Evolutionary conservation across 108 stramenopile genomes (phyloP), one percentile per base, ranked within the genome.

Genomic region (Asterionellopsis glacialis): DNA sequence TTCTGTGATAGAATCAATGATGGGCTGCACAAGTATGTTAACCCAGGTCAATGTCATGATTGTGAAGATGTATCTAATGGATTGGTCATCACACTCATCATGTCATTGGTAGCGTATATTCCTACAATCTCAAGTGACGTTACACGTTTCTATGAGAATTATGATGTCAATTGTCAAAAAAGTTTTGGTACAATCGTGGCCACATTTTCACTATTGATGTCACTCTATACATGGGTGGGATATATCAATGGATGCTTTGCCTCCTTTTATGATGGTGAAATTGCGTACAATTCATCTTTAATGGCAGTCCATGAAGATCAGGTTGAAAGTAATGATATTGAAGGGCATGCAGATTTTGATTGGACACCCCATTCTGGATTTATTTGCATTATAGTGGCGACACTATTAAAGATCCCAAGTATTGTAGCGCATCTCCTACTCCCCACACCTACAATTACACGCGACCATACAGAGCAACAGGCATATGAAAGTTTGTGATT

Each of bases 61-160:
- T 79, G 73, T 49, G 12, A 70, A 13, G 52, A 70, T 14, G 26
- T 59, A 22, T 47, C 59, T 48, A n/a, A 25, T 16, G 64, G 69
- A 25, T 28, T 58, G 15, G 60, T 62, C 28, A 58, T 63, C 21
- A 63, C 73, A 12, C 25, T 70, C 18, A 65, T 74, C 10, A 25
- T 72, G 10, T 41, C 55, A 1, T 54, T 70, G 9, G 19, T 72
- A 9, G 24, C 45, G n/a, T 63, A 63, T 21, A 41, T 63, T 19
- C 40, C 40, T 11, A 63, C 51, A 22, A 25, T 63, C 11, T 23
- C 16, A n/a, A 63, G 15, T 11, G 62, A 63, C 40, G 16, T 48
- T 15, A 48, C 51, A 10, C 62, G 62, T 15, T 18, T 52, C 14
- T 63, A 33, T 21, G 18, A n/a, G 13, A 55, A 55, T 40, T 63